Percentiles rank a stretch among this genome's conserved stretches.
Evolutionary conservation across 1,284 basidiomycete species (phyloP).

Genomic region (Bjerkandera adusta): DNA sequence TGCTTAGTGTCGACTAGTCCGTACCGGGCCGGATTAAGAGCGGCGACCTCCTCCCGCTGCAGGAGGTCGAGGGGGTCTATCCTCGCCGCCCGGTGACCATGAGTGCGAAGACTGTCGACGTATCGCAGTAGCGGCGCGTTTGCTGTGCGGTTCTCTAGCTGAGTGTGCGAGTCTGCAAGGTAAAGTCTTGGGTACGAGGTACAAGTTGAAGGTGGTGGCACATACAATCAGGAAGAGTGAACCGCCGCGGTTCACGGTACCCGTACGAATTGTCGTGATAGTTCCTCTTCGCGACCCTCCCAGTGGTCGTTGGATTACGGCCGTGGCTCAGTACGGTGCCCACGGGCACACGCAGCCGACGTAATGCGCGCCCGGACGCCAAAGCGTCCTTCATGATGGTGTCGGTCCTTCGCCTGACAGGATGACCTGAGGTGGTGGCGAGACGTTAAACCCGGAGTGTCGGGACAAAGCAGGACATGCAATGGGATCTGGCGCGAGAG

Average conservation of each 20-base stretch:
- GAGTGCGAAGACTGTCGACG: slow-evolving; percentile 80
- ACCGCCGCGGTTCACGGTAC: slow-evolving; percentile 64
- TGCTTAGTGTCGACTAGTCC: slow-evolving; percentile 56
- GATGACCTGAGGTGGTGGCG: too few relatives aligned
- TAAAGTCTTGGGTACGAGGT: neutral
- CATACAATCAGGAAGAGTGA: slow-evolving; percentile 76
- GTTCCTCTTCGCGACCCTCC: too few relatives aligned
- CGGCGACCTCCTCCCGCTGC: slow-evolving; percentile 80
- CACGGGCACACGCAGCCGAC: too few relatives aligned
- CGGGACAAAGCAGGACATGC: too few relatives aligned
- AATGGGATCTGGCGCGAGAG: too few relatives aligned
- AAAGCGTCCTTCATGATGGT: too few relatives aligned
- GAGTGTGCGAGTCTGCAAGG: slow-evolving; percentile 62
- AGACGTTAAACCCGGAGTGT: too few relatives aligned
- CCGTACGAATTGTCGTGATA: slow-evolving; percentile 88
- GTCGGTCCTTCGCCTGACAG: too few relatives aligned
- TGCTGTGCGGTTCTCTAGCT: slow-evolving; percentile 70
- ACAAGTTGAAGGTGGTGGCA: slow-evolving; percentile 16
- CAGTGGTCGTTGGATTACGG: too few relatives aligned
- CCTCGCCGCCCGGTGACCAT: slow-evolving; percentile 77
- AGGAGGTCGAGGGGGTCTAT: slow-evolving; percentile 88
- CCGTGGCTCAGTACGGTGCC: too few relatives aligned
- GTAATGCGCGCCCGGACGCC: too few relatives aligned
- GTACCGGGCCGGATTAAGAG: slow-evolving; percentile 77
- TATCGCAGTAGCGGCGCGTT: slow-evolving; percentile 85